phyloP scores from a whole-genome alignment of 768 basidiomycete genomes.

The Termitomyces sp. region DNA sequence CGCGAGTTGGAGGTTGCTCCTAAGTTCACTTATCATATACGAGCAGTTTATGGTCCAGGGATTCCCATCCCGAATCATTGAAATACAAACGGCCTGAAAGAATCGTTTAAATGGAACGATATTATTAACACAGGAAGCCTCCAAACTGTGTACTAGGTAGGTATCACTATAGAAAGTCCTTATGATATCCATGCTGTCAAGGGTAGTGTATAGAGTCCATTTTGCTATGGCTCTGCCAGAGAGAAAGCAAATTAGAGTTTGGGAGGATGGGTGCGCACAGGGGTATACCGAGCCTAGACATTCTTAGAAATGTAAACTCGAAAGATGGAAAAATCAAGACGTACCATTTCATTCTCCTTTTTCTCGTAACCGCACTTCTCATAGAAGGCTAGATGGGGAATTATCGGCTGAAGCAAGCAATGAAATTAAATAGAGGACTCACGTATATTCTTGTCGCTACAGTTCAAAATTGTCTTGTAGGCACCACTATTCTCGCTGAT shows the following conservation, averaged over 20 bases:
- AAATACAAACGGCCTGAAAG: neutral
- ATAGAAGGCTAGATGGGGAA: slow-evolving; percentile 71
- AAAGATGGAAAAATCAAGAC: slow-evolving; percentile 13
- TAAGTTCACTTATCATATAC: too few relatives aligned
- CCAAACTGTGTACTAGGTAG: neutral
- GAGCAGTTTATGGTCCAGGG: too few relatives aligned
- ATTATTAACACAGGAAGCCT: neutral
- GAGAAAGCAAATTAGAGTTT: slow-evolving; percentile 23
- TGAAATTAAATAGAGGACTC: slow-evolving; percentile 29
- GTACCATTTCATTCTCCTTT: slow-evolving; percentile 93
- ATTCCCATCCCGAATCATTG: too few relatives aligned
- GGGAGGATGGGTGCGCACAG: slow-evolving; percentile 33
- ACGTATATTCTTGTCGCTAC: slow-evolving; percentile 89
- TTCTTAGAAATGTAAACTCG: neutral
- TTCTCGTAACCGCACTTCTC: slow-evolving; percentile 92
- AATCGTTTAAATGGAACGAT: neutral
- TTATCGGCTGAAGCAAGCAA: neutral
- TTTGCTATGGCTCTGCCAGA: neutral
- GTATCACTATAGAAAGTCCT: neutral
- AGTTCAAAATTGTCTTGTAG: slow-evolving; percentile 99
- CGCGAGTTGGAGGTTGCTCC: neutral
- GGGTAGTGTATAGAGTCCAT: neutral
- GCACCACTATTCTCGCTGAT: slow-evolving; percentile 77
- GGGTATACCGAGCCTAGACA: slow-evolving; percentile 56
- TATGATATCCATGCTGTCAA: neutral